These are phyloP conservation scores for Nicotiana paniculata DNA, from an alignment of 257 asterid species.

Conservation along the genomic window DNA sequence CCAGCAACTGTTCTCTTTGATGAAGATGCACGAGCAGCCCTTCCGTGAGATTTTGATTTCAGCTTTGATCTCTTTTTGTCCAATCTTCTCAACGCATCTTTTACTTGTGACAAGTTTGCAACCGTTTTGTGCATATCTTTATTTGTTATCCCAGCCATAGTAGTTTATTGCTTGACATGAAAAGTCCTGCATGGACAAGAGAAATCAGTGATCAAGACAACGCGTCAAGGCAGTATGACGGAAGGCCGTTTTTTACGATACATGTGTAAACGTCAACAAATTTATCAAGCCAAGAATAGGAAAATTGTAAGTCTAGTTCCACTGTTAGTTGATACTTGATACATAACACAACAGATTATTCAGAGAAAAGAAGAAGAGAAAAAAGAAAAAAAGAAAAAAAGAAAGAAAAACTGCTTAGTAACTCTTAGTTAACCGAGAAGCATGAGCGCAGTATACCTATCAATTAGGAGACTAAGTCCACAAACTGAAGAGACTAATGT, in stretches of 20 bases:
- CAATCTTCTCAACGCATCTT: conserved; percentile 33
- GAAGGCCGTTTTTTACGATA: background rate
- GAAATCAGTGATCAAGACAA: background rate
- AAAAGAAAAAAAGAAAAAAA: background rate
- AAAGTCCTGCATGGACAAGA: conserved; percentile 7
- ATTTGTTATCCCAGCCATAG: conserved; percentile 52
- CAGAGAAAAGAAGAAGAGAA: background rate
- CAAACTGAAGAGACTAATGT: background rate
- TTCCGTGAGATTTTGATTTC: conserved; percentile 26
- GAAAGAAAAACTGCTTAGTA: background rate
- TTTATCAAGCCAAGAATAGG: background rate
- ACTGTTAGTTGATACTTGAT: background rate
- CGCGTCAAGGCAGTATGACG: background rate
- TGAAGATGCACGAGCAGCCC: conserved; percentile 22
- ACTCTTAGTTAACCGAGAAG: background rate
- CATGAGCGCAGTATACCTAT: background rate
- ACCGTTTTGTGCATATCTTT: conserved; percentile 21
- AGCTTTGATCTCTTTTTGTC: conserved; percentile 36
- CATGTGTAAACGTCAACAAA: background rate
- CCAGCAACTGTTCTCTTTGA: conserved; percentile 26
- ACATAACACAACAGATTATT: background rate
- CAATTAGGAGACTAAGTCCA: background rate
- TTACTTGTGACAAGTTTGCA: conserved; percentile 11
- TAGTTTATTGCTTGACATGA: conserved; percentile 16
- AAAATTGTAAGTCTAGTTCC: background rate